Evolutionary conservation across 495 filamentous ascomycete species (phyloP), one percentile per base, ranked within the genome.

Genomic region (Aspergillus steynii): DNA sequence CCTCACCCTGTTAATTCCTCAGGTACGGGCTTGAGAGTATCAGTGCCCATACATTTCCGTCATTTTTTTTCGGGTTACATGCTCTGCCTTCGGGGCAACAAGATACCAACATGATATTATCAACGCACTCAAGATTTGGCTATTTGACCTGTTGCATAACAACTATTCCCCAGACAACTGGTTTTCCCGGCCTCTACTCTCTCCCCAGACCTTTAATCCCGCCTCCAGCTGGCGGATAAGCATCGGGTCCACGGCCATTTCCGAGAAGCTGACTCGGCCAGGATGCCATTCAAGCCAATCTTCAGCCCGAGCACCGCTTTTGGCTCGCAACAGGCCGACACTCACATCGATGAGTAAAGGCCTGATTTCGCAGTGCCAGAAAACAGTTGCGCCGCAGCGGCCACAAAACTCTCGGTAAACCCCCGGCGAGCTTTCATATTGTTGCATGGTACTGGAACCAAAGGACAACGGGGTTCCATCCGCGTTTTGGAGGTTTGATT

Each of bases 331-430:
- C 58, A 90, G 62, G 7, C 87, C 88, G 12, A 83, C 78, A 59
- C 86, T 88, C 8, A 89, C 85, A 70, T 90, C 88, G 31, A 91
- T 75, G n/a, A 90, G 55, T 1, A 77, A 74, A 5, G 84, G 82
- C 37, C 87, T 79, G 62, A 71, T 70, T 29, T 78, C 72, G 47
- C 81, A 80, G 67, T 86, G 83, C 83, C 85, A 91, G 69, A 90
- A 91, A 1, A 87, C 80, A 0, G 80, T 88, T 1, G 88, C 88
- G 1, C 88, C 88, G 65, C 89, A 91, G 4, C 55, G 63, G 0
- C 69, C 63, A 67, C 89, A 91, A 66, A 90, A 90, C 54, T 88
- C 82, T n/a, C 89, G 76, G 47, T 75, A 77, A 2, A 86, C 80
- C 1, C 76, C 77, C 0, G 77, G 70, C 2, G 83, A 84, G 62